These are phyloP conservation scores for Tulasnella sp. DNA, from an alignment of 768 basidiomycete genomes.

Conservation along the genomic window DNA sequence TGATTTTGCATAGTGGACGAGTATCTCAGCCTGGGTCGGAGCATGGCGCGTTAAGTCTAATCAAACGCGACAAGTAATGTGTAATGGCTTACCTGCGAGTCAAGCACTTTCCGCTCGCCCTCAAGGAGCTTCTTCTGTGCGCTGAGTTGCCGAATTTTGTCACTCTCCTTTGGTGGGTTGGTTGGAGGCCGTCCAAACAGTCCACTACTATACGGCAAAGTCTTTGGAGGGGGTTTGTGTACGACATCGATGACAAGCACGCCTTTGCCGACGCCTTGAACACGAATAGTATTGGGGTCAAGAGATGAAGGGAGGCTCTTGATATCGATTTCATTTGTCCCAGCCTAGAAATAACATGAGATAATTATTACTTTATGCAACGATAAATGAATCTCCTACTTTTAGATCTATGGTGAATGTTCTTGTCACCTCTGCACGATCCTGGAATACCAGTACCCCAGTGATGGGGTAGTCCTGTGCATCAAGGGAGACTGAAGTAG, in stretches of 20 bases:
- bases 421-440: slow-evolving; percentile 44
- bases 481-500: slow-evolving; percentile 19
- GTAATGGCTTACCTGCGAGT: not conserved
- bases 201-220: too few species aligned
- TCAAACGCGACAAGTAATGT: not conserved
- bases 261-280: slow-evolving; percentile 34
- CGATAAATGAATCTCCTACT: slow-evolving; percentile 26
- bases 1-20: not conserved
- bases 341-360: slow-evolving; percentile 29
- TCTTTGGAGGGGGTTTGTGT: slow-evolving; percentile 24
- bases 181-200: not conserved
- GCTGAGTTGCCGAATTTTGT: not conserved
- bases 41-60: not conserved
- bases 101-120: not conserved
- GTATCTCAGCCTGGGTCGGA: not conserved
- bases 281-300: slow-evolving; percentile 40
- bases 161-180: not conserved
- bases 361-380: slow-evolving; percentile 9
- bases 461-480: slow-evolving; percentile 38
- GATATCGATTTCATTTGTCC: slow-evolving; percentile 41
- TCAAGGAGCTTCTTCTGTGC: not conserved
- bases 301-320: slow-evolving; percentile 37
- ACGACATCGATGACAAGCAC: slow-evolving; percentile 44
- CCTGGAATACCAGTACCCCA: slow-evolving; percentile 44
- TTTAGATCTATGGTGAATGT: slow-evolving; percentile 36